Base-by-base conservation (phyloP, 2,329 filamentous ascomycete species). In the Trichoderma hamatum region DNA sequence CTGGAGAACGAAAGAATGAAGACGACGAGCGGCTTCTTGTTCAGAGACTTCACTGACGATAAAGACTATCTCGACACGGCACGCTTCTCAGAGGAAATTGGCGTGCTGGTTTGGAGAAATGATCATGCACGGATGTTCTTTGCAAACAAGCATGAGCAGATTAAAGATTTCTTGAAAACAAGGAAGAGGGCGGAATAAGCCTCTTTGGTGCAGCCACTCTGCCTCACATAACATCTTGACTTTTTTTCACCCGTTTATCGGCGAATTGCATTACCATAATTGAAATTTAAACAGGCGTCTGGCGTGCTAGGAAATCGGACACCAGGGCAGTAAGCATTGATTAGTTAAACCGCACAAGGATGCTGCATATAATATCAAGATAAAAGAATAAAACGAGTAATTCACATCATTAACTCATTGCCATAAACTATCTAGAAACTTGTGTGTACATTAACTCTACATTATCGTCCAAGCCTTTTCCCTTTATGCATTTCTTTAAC, bases 1-100 rank as follows among this genome's bases (percentile, higher is more conserved):
- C 89, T 98, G 64, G 96, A 99, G 80, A 94, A 95, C 72, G 96
- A 99, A 82, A 88, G 96, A 62, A 96, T 99, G 88, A 92, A 92
- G 78, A 89, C 92, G 1, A 93, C 89, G 5, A 83, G 86, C 0
- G 96, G 96, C 0, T 98, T 93, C 78, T 79, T 98, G 32, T 97
- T 99, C 83, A 91, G 91, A 76, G 95, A 98, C 72, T 97, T 98
- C 76, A 88, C 89, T 54, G 89, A 85, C 36, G 82, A 85, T 63
- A 86, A 86, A 68, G 92, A 94, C 77, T 96, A 93, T 76, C 83
- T 87, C 61, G 89, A 87, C 55, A 87, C 93, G 13, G 85, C 88
- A 5, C 87, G 88, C 69, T 96, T 97, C 80, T 95, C 96, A 0
- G 91, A 95, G 73, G 93, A 96, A 77, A 89, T 97, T 71, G 96